Evolutionary conservation across 2,329 filamentous ascomycete species (phyloP).

Genomic region (Pseudocercospora crystallina): DNA sequence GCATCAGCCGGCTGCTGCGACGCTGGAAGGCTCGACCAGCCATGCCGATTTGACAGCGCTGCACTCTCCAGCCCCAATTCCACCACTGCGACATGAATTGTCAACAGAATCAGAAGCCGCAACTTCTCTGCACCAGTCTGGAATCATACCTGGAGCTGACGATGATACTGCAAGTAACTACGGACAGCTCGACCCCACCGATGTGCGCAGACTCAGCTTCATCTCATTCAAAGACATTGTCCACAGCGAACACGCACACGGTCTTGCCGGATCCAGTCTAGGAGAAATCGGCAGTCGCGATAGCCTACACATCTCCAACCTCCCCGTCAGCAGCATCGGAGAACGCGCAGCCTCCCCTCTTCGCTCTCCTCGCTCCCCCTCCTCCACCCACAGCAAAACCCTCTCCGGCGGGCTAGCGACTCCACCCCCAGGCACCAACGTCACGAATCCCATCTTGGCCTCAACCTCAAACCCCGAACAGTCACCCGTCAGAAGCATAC

Average conservation of each 20-base stretch:
- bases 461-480: conserved; percentile 17
- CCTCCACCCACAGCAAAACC: conserved; percentile 22
- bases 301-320: conserved; percentile 56
- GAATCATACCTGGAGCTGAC: conserved; percentile 63
- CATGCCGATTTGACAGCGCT: conserved; percentile 30
- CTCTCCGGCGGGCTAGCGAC: conserved; percentile 26
- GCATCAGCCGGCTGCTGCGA: conserved; percentile 74
- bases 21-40: conserved; percentile 37
- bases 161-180: conserved; percentile 72
- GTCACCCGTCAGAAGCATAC: conserved; percentile 19
- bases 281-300: conserved; percentile 64
- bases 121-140: conserved; percentile 81
- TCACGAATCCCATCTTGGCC: conserved; percentile 11
- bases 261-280: conserved; percentile 21
- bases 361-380: conserved; percentile 60
- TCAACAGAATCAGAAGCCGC: conserved; percentile 39
- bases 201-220: conserved; percentile 83
- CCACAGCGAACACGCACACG: conserved; percentile 67
- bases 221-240: conserved; percentile 97
- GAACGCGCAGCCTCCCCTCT: conserved; percentile 79
- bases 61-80: conserved; percentile 16
- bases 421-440: conserved; percentile 52
- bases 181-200: conserved; percentile 71
- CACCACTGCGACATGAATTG: conserved; percentile 17
- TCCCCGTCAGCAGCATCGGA: conserved; percentile 28